Evolutionary conservation across 148 eudicot species (phyloP), one percentile per base, ranked within the genome.

Genomic region (Nepenthes mirabilis): DNA sequence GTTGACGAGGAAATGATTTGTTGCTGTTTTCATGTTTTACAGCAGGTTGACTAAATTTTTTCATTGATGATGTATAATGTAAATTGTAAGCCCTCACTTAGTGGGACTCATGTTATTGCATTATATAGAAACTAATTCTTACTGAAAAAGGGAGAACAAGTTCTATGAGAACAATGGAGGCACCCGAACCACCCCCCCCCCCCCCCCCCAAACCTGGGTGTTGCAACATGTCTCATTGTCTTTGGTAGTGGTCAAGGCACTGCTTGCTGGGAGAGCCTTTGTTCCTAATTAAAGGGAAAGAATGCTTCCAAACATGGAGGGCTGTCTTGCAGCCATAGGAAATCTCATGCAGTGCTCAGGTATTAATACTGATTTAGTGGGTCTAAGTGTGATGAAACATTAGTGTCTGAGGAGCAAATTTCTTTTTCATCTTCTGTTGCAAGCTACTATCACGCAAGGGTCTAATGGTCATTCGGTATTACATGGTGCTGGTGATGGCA

Each of bases 271-370:
- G 55, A 74, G 79, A 66, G 67, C 61, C 47, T 55, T 49, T 62
- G 80, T 72, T 59, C 94, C 90, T 23, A 82, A 73, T 69, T 80
- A 94, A 59, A 83, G 90, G 63, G 93, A 83, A 33, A 85, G 95
- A 73, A 90, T 89, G 53, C 95, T 95, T 54, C 90, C 97, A 58
- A 85, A 78, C 66, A 83, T 91, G 78, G 93, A 87, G 70, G 95
- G 97, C 43, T 87, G 93, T 2, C 64, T 85, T 72, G 71, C 81
- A 33, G 86, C 97, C 58, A 71, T 80, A 60, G 79, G 73, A 64
- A 77, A 80, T 75, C 78, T 84, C 45, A 73, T 84, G 68, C 80
- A 74, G 48, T 73, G 57, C 55, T 74, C 75, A 57, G 55, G 59
- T 59, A 58, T 64, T 36, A 60, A 52, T 74, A 61, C 61, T 63